Conservation (phyloP, 306 rosid species). For the Mucuna pruriens region DNA sequence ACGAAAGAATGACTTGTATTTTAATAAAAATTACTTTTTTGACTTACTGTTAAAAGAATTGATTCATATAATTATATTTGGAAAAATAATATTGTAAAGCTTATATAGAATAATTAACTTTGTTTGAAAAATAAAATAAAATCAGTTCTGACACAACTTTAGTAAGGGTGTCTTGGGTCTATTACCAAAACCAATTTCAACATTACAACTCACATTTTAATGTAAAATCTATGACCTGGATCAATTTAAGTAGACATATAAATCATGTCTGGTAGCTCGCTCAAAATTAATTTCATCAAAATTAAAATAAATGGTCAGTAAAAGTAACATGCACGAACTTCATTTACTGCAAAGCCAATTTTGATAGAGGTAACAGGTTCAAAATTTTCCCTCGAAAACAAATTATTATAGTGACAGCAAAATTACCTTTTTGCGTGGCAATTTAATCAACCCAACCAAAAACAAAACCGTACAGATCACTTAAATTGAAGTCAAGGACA, state of each 20-base stretch:
- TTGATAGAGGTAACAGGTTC: not conserved
- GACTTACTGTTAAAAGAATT: not conserved
- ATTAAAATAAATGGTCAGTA: not conserved
- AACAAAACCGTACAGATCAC: not conserved
- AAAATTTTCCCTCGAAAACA: not conserved
- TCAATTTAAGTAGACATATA: not conserved
- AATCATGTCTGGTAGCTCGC: not conserved
- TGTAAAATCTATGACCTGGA: not conserved
- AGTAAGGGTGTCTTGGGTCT: not conserved
- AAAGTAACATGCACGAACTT: not conserved
- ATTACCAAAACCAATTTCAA: not conserved
- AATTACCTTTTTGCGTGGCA: not conserved
- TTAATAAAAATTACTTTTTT: no score
- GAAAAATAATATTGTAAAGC: not conserved
- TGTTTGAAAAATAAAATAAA: not conserved
- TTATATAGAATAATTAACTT: not conserved
- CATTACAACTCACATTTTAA: not conserved
- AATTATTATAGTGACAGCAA: not conserved
- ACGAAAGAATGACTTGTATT: not conserved
- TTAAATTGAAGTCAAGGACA: not conserved
- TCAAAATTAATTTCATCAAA: not conserved
- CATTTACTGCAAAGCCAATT: not conserved
- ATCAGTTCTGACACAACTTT: not conserved
- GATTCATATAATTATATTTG: not conserved
- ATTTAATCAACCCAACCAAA: not conserved